Base-by-base conservation (phyloP, 176 grass and related monocot genomes). In the Carex pumila region DNA sequence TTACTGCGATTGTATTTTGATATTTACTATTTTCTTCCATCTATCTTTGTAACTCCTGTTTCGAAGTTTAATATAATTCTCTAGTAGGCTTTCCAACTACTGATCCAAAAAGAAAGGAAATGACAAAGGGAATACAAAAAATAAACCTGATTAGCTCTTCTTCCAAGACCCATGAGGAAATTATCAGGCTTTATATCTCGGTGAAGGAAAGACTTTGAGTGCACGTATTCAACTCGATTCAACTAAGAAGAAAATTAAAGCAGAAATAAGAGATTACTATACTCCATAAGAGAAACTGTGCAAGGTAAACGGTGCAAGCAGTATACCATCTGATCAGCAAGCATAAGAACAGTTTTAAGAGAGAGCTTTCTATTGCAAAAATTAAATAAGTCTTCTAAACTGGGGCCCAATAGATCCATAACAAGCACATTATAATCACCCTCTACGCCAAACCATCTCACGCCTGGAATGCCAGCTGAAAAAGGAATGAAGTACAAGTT, bases 151-250 rank as follows among this genome's bases (percentile, higher is more conserved):
- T 90, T 97, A 61, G 87, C 80, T 86, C 92, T 91, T 79, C 86
- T 87, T 80, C 88, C 90, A 47, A 97, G 92, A 65, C 94, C 94
- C 94, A 97, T 97, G 22, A 97, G 88, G 82, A 97, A 97, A 88
- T 97, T 97, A 81, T 97, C 94, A 80, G 92, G 94, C 69, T 97
- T 97, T 71, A 97, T 97, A 84, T 97, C 94, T 88, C 94, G 86
- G 80, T 97, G 94, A 78, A 97, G 81, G 79, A 97, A 97, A 15
- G 86, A 97, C 80, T 97, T 94, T 3, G 87, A 86, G 78, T 97
- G 94, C 36, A 92, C 85, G 83, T 89, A 97, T 57, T 97, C 88
- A 13, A 97, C 85, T 82, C 91, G 88, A 64, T 97, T 97, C 79
- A 97, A 88, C 94, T 97, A 80, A 71, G 1, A 70, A 90, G 77